These are phyloP conservation scores for Arthrobotrys sinensis DNA, from an alignment of 2,329 filamentous ascomycete species.

Conservation along the genomic window DNA sequence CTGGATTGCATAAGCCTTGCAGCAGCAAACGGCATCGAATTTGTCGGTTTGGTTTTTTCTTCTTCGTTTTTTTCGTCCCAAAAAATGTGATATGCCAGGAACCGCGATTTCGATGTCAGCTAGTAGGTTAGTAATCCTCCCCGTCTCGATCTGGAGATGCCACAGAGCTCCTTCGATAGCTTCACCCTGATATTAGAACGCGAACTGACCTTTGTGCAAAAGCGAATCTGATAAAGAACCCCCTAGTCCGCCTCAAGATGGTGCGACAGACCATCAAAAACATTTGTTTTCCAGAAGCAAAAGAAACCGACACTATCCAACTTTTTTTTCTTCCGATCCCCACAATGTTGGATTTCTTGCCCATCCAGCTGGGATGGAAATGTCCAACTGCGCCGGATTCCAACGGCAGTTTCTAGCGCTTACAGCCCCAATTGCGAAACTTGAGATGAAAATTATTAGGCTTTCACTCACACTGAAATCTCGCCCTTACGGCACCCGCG, in stretches of 20 bases:
- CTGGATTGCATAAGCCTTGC: slow-evolving; percentile 25
- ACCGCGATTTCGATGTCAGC: slow-evolving; percentile 20
- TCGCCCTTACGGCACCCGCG: slow-evolving; percentile 31
- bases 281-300: slow-evolving; percentile 23
- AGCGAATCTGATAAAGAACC: slow-evolving; percentile 22
- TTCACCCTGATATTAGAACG: slow-evolving; percentile 32
- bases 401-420: slow-evolving; percentile 48
- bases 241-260: slow-evolving; percentile 37
- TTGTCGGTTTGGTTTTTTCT: slow-evolving; percentile 1
- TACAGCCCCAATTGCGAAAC: slow-evolving; percentile 52
- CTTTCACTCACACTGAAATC: slow-evolving; percentile 9
- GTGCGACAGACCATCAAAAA: slow-evolving; percentile 52
- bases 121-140: slow-evolving; percentile 45
- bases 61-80: background rate
- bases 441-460: slow-evolving; percentile 47
- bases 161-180: slow-evolving; percentile 44
- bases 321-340: slow-evolving; percentile 24
- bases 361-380: slow-evolving; percentile 19
- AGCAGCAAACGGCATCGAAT: slow-evolving; percentile 1
- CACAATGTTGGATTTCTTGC: slow-evolving; percentile 18
- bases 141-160: slow-evolving; percentile 45
- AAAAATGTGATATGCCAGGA: slow-evolving; percentile 46
- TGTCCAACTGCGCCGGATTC: slow-evolving; percentile 40
- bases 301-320: slow-evolving; percentile 3
- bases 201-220: slow-evolving; percentile 9